Base-by-base conservation (phyloP, 257 asterid species). In the Fraxinus anomala region DNA sequence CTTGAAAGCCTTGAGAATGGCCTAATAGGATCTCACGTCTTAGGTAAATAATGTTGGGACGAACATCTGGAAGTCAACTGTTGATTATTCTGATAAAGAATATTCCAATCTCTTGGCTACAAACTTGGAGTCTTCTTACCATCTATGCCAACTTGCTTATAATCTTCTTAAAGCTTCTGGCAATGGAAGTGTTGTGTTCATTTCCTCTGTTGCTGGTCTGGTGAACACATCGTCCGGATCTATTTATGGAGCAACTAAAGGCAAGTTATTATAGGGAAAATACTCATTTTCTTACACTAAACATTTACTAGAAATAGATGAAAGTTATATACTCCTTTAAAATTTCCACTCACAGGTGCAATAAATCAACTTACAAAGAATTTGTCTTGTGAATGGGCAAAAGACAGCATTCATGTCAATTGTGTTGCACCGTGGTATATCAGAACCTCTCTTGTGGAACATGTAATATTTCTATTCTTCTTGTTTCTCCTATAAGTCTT, bases 331-430 rank as follows among this genome's bases (percentile, higher is more conserved):
- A 11, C 31, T 13, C 76, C 76, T 56, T 44, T 10, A 63, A 3
- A 16, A 72, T 44, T 80, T 73, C 78, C 72, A 28, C 21, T 77
- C 39, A 16, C 89, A 96, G 99, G 97, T 82, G 99, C 98, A 77
- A 88, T 93, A 68, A 93, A 96, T 86, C 99, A 96, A 77, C 98
- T 96, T 47, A 89, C 98, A 16, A 90, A 76, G 75, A 93, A 96
- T 83, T 79, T 96, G 88, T 95, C 99, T 17, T 93, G 99, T 79
- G 99, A 96, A 83, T 96, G 98, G 99, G 99, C 95, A 56, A 89
- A 91, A 83, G 98, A 96, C 81, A 83, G 80, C 78, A 92, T 96
- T 82, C 94, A 98, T 78, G 97, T 96, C 80, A 96, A 96, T 81
- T 81, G 83, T 70, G 97, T 96, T 76, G 97, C 99, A 28, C 99